Evolutionary conservation across 2,329 filamentous ascomycete species (phyloP).

Genomic region (Akanthomyces dipterigenus): DNA sequence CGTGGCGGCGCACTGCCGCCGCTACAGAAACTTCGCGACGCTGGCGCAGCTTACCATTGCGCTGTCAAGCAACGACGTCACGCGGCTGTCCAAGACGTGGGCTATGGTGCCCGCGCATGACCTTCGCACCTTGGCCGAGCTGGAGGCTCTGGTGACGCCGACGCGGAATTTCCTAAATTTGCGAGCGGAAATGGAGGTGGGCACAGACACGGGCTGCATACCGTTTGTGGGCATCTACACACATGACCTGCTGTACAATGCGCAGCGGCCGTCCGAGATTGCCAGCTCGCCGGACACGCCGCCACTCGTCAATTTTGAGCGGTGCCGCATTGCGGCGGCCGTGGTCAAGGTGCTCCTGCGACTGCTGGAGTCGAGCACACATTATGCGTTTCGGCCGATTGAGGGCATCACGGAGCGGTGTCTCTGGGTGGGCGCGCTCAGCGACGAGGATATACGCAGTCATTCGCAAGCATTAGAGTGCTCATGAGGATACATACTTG

Average conservation of each 20-base stretch:
- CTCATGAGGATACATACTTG: not conserved
- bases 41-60: conserved; percentile 76
- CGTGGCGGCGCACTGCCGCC: conserved; percentile 68
- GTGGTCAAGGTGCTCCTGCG: conserved; percentile 75
- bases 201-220: conserved; percentile 65
- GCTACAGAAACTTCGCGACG: conserved; percentile 75
- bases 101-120: conserved; percentile 59
- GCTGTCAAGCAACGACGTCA: conserved; percentile 65
- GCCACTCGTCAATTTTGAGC: conserved; percentile 75
- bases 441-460: conserved; percentile 64
- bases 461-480: conserved; percentile 45
- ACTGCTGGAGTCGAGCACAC: conserved; percentile 70
- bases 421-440: conserved; percentile 75
- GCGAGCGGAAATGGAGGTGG: conserved; percentile 70
- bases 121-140: conserved; percentile 55
- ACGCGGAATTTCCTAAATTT: conserved; percentile 72
- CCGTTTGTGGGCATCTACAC: conserved; percentile 81
- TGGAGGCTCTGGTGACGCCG: conserved; percentile 69
- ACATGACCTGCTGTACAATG: conserved; percentile 76
- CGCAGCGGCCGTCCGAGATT: conserved; percentile 70
- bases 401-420: conserved; percentile 73
- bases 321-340: conserved; percentile 66
- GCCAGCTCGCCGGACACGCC: conserved; percentile 59
- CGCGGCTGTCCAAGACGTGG: conserved; percentile 65
- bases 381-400: conserved; percentile 67